phyloP scores from a whole-genome alignment of 177 flowering plant genomes.

The Vitis hybrid region DNA sequence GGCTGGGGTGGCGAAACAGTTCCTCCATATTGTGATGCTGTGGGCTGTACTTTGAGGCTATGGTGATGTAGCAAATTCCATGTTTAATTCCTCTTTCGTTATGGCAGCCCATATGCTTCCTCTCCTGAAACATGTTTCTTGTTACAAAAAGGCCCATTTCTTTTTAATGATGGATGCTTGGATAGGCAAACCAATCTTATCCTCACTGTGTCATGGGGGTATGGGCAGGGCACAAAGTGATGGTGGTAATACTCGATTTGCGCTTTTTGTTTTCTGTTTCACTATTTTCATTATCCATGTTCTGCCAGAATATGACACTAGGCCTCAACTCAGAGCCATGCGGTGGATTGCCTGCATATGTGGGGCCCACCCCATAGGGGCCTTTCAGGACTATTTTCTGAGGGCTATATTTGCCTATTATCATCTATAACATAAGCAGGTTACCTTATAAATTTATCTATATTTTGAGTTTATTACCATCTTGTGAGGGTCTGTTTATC shows the following conservation, averaged over 20 bases:
- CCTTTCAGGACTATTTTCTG: background rate
- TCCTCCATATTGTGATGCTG: background rate
- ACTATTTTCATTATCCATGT: constrained; percentile 8
- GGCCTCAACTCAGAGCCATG: constrained; percentile 1
- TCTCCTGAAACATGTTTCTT: constrained; percentile 36
- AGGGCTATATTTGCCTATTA: background rate
- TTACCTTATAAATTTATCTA: background rate
- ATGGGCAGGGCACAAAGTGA: constrained; percentile 47
- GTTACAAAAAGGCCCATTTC: constrained; percentile 20
- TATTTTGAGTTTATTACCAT: background rate
- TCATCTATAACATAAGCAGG: background rate
- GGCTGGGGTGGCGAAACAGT: background rate
- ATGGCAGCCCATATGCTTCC: constrained; percentile 33
- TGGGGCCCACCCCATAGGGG: background rate
- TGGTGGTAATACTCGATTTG: constrained; percentile 16
- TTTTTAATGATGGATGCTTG: constrained; percentile 12
- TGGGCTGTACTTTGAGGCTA: too few species aligned
- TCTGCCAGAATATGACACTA: constrained; percentile 18
- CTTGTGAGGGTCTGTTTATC: background rate
- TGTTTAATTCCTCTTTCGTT: constrained; percentile 8
- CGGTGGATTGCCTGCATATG: background rate
- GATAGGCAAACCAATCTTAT: constrained; percentile 35
- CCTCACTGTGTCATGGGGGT: constrained; percentile 35
- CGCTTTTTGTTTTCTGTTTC: constrained; percentile 17
- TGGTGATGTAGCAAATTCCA: too few species aligned